phyloP scores from a whole-genome alignment of 495 filamentous ascomycete species.

The Lasiosphaeris hirsuta region DNA sequence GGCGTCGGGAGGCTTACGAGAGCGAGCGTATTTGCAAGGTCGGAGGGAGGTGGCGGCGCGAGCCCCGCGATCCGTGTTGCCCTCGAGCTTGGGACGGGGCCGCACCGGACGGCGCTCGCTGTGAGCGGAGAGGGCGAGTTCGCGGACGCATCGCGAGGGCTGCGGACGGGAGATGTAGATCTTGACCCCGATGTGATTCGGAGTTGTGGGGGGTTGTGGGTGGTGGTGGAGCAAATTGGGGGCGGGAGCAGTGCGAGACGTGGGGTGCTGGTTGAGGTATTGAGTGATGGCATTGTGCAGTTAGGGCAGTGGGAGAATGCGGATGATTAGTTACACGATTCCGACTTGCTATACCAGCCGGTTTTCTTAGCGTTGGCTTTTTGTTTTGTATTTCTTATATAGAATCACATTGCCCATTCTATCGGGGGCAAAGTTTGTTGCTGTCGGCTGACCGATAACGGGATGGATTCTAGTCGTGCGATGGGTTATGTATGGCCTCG shows the following conservation, averaged over 20 bases:
- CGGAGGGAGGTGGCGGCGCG: conserved; percentile 16
- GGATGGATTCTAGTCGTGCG: no score
- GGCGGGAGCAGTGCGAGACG: conserved; percentile 31
- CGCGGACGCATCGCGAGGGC: conserved; percentile 61
- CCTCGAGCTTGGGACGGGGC: conserved; percentile 61
- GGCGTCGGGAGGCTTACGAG: conserved; percentile 53
- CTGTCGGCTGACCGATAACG: no score
- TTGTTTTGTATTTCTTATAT: no score
- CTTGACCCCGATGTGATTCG: conserved; percentile 53
- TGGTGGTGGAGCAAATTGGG: conserved; percentile 75
- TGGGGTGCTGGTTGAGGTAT: conserved; percentile 61
- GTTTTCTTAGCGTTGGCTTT: no score
- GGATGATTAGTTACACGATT: conserved; percentile 29
- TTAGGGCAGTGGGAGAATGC: conserved; percentile 53
- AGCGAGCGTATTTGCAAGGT: conserved; percentile 47
- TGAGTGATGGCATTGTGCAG: conserved; percentile 63
- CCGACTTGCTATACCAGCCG: no score
- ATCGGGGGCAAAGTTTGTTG: no score
- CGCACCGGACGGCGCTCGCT: conserved; percentile 59
- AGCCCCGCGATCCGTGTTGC: conserved; percentile 54
- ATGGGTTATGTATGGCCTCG: no score
- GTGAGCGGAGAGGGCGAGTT: conserved; percentile 60
- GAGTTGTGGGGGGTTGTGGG: conserved; percentile 57
- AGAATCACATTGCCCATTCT: no score
- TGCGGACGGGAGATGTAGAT: conserved; percentile 70